phyloP scores from a whole-genome alignment of 306 rosid genomes.

The Cercis canadensis region DNA sequence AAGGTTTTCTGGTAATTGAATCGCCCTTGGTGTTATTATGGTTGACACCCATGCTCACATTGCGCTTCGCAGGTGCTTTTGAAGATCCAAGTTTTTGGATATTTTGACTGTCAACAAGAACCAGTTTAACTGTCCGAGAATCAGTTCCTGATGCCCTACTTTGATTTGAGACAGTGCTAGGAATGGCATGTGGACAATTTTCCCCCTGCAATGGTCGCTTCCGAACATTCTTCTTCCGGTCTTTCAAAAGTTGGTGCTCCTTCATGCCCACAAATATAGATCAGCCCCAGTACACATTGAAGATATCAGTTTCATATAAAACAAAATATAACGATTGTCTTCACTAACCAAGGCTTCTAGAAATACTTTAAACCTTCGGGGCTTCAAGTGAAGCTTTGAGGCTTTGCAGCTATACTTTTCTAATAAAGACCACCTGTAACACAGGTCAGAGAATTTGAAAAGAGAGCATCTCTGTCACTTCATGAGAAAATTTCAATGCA shows the following conservation, averaged over 20 bases:
- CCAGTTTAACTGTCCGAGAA: conserved; percentile 52
- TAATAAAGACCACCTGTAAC: conserved; percentile 69
- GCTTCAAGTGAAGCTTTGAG: conserved; percentile 72
- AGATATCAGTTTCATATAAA: too few relatives aligned
- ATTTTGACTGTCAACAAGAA: conserved; percentile 64
- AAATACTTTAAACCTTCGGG: conserved; percentile 66
- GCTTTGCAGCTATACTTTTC: conserved; percentile 77
- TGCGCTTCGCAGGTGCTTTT: conserved; percentile 57
- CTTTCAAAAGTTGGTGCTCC: conserved; percentile 75
- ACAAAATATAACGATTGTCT: not conserved
- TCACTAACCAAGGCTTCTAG: conserved; percentile 67
- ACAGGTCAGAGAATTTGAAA: not conserved
- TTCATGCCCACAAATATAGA: conserved; percentile 44
- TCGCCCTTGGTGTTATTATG: conserved; percentile 58
- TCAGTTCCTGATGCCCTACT: conserved; percentile 55
- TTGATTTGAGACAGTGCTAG: conserved; percentile 52
- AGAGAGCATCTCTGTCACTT: conserved; percentile 23
- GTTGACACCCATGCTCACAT: conserved; percentile 47
- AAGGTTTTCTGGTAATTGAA: conserved; percentile 54
- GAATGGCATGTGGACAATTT: conserved; percentile 44
- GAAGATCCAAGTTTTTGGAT: conserved; percentile 63
- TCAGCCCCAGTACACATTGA: conserved; percentile 8
- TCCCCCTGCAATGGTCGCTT: conserved; percentile 60
- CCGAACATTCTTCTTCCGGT: conserved; percentile 61
- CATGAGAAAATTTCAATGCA: not conserved